Conservation (phyloP, 495 filamentous ascomycete genomes). For the Echria macrotheca region DNA sequence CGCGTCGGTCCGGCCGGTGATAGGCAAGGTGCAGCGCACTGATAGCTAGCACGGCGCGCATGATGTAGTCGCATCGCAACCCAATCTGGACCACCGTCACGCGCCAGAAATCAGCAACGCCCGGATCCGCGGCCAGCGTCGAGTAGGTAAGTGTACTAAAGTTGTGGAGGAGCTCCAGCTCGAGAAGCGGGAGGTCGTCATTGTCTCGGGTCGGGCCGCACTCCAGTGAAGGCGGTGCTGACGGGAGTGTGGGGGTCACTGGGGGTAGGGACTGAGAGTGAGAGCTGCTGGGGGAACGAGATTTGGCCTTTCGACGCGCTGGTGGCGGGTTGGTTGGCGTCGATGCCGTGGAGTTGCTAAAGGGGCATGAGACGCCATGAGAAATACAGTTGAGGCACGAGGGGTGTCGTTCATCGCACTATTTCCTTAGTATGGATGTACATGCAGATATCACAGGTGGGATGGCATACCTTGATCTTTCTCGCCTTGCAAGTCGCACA, state of each 20-base stretch:
- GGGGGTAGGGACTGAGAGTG: not conserved
- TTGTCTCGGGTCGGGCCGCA: no score
- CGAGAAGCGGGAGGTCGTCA: constrained; percentile 25
- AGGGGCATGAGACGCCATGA: constrained; percentile 38
- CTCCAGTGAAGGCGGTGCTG: no score
- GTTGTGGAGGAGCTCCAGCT: constrained; percentile 43
- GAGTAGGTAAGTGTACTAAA: constrained; percentile 33
- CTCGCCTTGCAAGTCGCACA: constrained; percentile 36
- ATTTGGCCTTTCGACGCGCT: no score
- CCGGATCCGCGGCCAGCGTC: constrained; percentile 31
- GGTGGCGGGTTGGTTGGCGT: constrained; percentile 1
- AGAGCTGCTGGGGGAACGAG: constrained; percentile 3
- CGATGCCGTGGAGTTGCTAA: not conserved
- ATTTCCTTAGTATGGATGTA: not conserved
- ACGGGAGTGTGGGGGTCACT: constrained; percentile 1
- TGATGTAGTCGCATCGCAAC: constrained; percentile 47
- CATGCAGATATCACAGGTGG: not conserved
- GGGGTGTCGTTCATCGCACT: constrained; percentile 43
- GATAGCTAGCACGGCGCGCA: constrained; percentile 50
- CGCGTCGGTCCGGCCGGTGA: constrained; percentile 31
- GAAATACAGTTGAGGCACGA: constrained; percentile 38
- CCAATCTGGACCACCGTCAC: constrained; percentile 34
- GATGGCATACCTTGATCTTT: constrained; percentile 35
- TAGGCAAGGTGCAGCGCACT: constrained; percentile 51
- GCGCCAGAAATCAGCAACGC: constrained; percentile 33